Conservation (phyloP, 805 yeast genomes). For the Spathaspora boniae region DNA sequence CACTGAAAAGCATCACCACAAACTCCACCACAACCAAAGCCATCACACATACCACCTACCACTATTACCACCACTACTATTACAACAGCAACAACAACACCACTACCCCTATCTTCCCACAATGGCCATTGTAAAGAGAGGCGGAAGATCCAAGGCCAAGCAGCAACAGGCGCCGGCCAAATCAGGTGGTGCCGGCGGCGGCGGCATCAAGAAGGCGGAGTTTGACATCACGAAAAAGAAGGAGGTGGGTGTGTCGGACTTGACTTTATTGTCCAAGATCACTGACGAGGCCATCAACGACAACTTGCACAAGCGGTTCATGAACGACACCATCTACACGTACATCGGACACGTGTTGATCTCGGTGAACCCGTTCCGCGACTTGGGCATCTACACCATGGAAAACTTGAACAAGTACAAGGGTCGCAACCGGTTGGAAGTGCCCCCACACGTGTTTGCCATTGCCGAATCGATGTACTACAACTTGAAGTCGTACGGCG, state of each 20-base stretch:
- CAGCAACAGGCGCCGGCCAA: slow-evolving; percentile 54
- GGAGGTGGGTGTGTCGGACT: slow-evolving; percentile 97
- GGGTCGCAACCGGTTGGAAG: slow-evolving; percentile 92
- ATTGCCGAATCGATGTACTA: slow-evolving; percentile 97
- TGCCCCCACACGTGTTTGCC: slow-evolving; percentile 97
- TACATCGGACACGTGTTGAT: slow-evolving; percentile 93
- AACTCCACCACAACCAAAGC: slow-evolving; percentile 3
- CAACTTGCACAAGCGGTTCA: slow-evolving; percentile 82
- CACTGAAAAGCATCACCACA: too few relatives aligned
- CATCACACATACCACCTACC: background rate
- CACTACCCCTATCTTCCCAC: too few relatives aligned
- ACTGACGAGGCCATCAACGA: slow-evolving; percentile 91
- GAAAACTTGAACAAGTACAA: slow-evolving; percentile 70
- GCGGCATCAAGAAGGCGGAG: slow-evolving; percentile 75
- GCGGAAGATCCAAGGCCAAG: slow-evolving; percentile 55
- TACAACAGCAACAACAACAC: too few relatives aligned
- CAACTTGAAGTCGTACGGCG: slow-evolving; percentile 89
- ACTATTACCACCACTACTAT: background rate
- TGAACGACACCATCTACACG: slow-evolving; percentile 86
- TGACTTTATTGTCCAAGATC: slow-evolving; percentile 83
- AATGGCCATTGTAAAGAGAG: slow-evolving; percentile 82
- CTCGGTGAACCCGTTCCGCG: slow-evolving; percentile 95
- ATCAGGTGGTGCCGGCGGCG: slow-evolving; percentile 16
- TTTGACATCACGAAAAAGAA: slow-evolving; percentile 85
- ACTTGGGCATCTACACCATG: slow-evolving; percentile 90